A percentile compares a stretch with the other conserved stretches of the same genome.
Conservation (phyloP, 139 green algal species). For the Raphidocelis subcapitata region DNA sequence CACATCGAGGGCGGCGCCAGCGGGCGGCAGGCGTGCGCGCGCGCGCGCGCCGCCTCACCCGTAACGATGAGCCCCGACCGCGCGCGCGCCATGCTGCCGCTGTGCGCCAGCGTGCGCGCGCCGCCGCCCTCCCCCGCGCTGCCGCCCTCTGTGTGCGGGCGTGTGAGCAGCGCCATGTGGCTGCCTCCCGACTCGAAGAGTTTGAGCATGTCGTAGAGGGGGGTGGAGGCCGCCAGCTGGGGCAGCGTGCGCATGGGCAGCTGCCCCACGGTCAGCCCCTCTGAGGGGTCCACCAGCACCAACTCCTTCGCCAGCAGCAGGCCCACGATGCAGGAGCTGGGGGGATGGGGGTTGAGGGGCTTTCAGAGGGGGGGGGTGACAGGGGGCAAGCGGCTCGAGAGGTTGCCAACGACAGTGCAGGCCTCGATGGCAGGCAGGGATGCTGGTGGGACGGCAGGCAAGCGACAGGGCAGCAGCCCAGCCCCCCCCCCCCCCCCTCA, state of each 20-base stretch:
- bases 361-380: no score
- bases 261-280: slow-evolving; percentile 19
- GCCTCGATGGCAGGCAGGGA: no score
- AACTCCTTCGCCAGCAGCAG: slow-evolving; percentile 83
- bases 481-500: not conserved
- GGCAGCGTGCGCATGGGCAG: slow-evolving; percentile 21
- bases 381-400: no score
- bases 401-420: no score
- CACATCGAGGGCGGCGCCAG: no score
- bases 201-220: slow-evolving; percentile 77
- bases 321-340: slow-evolving; percentile 38
- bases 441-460: no score
- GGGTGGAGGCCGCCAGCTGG: slow-evolving; percentile 18
- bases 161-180: slow-evolving; percentile 21
- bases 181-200: slow-evolving; percentile 75
- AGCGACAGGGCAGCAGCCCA: no score
- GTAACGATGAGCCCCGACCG: no score
- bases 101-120: not conserved
- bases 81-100: not conserved
- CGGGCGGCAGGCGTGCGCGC: no score
- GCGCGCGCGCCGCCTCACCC: no score
- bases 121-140: not conserved
- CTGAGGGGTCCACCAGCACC: slow-evolving; percentile 30
- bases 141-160: not conserved
- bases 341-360: not conserved